Evolutionary conservation across 2,329 filamentous ascomycete species (phyloP), one percentile per base, ranked within the genome.

Genomic region (Stromatinia cepivora): DNA sequence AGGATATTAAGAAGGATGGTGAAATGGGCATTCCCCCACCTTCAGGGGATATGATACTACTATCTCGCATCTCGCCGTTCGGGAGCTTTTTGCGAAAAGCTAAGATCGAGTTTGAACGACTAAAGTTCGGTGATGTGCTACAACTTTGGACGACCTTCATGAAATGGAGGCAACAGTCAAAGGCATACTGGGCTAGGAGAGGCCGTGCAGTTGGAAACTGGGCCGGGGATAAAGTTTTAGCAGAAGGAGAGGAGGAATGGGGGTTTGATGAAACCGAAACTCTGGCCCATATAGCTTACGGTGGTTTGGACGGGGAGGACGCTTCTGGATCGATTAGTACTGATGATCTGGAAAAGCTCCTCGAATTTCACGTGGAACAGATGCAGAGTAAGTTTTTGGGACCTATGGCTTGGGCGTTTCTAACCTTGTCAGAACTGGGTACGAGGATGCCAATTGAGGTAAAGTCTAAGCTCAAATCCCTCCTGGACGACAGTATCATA

Each of bases 331-430:
- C 79, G 42, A 84, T 92, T 67, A 95, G 92, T 79, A 88, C 88
- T 0, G 90, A 94, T 73, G 93, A 97, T 76, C 84, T 95, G 10
- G 92, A 96, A 77, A 87, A 87, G 42, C 82, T 97, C 39, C 81
- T 98, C 28, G 92, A 96, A 73, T 96, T 95, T 74, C 94, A 97
- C 77, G 90, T 98, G 50, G 90, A 92, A 72, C 89, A 93, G 78
- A 88, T 97, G 81, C 94, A 97, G 78, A 92, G 91, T 90, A 81
- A 76, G 82, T 80, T n/a, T 36, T 66, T 45, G 11, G 10, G 39
- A 13, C 20, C 1, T 5, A 36, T 39, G 39, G 7, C 17, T 22
- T 25, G 2, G 11, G 11, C 46, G 20, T 45, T 58, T 36, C 69
- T 80, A 72, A 80, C 67, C n/a, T 50, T 45, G 61, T 4, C 69